Evolutionary conservation across 2,329 filamentous ascomycete genomes (phyloP), one percentile per base, ranked within the genome.

Genomic region (Fusarium compactum): DNA sequence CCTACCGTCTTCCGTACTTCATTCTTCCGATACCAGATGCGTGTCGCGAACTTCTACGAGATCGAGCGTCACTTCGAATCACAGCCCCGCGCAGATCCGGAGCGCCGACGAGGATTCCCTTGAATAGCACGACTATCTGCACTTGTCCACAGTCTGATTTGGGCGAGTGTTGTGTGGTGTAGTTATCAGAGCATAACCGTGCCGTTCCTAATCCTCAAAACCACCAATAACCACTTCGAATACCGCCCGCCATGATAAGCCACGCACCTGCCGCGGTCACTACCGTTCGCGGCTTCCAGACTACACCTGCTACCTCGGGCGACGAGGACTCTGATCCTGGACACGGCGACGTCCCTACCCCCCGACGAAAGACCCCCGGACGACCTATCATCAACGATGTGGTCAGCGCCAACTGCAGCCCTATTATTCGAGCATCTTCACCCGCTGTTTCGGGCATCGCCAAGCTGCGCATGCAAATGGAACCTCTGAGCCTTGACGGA

Each of bases 401-500:
- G 18, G 85, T 89, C 71, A 89, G 87, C 78, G 85, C 86, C 59
- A 84, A 92, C 79, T 90, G 88, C 80, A 91, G 89, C 78, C 89
- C 89, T 10, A 77, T 84, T 55, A 78, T 91, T 67, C 85, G 87
- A 50, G 81, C 80, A 27, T 79, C 83, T 18, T 88, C 87, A 20
- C 86, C 87, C 14, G 85, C 82, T 51, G 76, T 90, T 30, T 91
- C 91, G 64, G 94, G 94, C 50, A 94, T 98, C 74, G 92, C 93
- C 76, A 92, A 91, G 74, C 83, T 98, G 76, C 94, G 94, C 78
- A 85, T 91, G 78, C 91, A 96, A 76, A 85, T 97, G 62, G 94
- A 97, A 66, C 89, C 90, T 4, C 83, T 98, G 57, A 92, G 87
- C 75, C 84, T 97, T 16, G 87, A 89, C 67, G 81, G 76, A 22